Evolutionary conservation across 2,329 filamentous ascomycete species (phyloP), one percentile per base, ranked within the genome.

Genomic region (Xylaria sp.): DNA sequence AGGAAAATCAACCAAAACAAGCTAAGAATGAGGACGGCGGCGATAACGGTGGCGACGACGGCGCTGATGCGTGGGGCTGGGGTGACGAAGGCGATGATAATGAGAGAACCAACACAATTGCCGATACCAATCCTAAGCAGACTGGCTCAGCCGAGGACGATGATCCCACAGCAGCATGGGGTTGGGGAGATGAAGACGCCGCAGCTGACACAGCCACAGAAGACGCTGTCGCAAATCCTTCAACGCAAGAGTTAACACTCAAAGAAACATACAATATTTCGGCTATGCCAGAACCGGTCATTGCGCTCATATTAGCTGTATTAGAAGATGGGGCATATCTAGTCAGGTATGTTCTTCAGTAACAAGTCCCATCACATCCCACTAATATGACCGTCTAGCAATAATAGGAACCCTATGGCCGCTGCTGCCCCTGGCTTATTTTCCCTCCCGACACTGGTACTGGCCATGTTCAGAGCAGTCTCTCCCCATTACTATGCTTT

Each of bases 231-330:
- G 57, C 68, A 38, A 67, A 55, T 35, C 28, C 58, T 33, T 63
- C 71, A 63, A 81, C 82, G 8, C 82, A 87, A 58, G 90, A 95
- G 73, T 79, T 98, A 62, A 90, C 91, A 0, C 78, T 98, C 46
- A 90, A 84, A 64, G 95, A 99, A 77, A 91, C 85, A 1, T 99
- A 97, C 75, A 91, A 89, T 61, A 91, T 97, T 54, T 97, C 94
- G 0, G 90, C 91, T 2, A 90, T 97, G 75, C 94, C 95, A 0
- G 89, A 92, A 64, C 86, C 89, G 3, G 87, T 98, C 12, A 81
- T 94, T 19, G 82, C 86, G 17, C 82, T 92, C 28, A 87, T 94
- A 55, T 79, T 82, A 21, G 72, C 80, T 12, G 83, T 89, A 28
- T 75, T 85, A 64, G 84, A 89, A 63, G 88, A 91, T 67, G 87